phyloP scores from a whole-genome alignment of 371 early-diverging fungal species.

The Smittium culicis region DNA sequence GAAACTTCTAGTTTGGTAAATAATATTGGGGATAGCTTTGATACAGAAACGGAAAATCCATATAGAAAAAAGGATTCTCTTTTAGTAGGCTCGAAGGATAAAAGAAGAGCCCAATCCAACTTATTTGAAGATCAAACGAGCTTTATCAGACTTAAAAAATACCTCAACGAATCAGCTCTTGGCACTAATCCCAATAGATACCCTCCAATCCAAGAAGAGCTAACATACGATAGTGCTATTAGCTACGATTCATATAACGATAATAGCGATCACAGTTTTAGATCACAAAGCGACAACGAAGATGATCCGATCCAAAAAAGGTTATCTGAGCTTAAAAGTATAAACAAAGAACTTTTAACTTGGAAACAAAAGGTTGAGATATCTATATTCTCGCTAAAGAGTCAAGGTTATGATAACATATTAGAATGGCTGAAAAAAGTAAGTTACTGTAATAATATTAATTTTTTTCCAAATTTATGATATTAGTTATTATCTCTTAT shows the following conservation, averaged over 20 bases:
- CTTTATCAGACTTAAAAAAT: constrained; percentile 4
- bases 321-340: neutral
- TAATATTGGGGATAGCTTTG: neutral
- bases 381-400: neutral
- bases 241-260: neutral
- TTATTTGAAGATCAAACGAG: constrained; percentile 9
- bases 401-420: neutral
- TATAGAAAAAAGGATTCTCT: neutral
- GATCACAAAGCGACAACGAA: neutral
- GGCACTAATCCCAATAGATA: constrained; percentile 7
- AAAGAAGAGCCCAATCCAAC: neutral
- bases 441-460: neutral
- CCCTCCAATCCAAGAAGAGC: neutral
- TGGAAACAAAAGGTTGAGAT: constrained; percentile 1
- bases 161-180: neutral
- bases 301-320: neutral
- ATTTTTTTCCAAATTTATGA: too few species aligned
- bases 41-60: neutral
- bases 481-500: neutral
- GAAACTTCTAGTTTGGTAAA: neutral
- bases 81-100: neutral
- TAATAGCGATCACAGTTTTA: neutral
- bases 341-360: neutral
- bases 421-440: neutral
- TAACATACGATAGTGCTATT: neutral